Conservation (phyloP, 2,329 filamentous ascomycete genomes). For the Trichoderma sp. region DNA sequence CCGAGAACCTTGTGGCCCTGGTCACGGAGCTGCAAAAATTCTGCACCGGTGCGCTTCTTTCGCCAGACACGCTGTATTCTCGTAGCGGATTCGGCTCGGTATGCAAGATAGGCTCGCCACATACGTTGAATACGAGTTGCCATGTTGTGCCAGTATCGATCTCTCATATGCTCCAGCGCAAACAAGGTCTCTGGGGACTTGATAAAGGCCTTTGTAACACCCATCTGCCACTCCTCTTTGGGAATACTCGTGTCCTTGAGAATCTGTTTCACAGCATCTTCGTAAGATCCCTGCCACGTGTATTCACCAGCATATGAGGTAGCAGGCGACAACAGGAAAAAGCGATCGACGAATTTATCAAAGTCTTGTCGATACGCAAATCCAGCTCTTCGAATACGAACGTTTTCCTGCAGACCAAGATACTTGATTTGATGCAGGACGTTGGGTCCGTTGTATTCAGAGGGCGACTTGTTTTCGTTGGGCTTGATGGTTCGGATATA, state of each 20-base stretch:
- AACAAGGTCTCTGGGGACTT: conserved; percentile 97
- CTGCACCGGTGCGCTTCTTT: conserved; percentile 85
- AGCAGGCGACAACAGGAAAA: conserved; percentile 91
- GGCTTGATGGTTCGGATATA: conserved; percentile 99
- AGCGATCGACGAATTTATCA: conserved; percentile 96
- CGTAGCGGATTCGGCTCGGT: conserved; percentile 87
- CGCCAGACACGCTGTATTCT: conserved; percentile 96
- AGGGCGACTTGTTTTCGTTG: conserved; percentile 96
- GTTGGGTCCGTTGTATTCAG: conserved; percentile 88
- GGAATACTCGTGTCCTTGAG: conserved; percentile 96
- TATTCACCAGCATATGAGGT: conserved; percentile 97
- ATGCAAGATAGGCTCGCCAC: conserved; percentile 94
- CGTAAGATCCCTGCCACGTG: conserved; percentile 87
- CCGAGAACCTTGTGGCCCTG: conserved; percentile 80
- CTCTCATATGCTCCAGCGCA: conserved; percentile 94
- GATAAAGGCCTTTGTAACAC: conserved; percentile 95
- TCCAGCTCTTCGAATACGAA: conserved; percentile 91
- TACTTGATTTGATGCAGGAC: conserved; percentile 99
- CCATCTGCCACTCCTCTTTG: conserved; percentile 93
- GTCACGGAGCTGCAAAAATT: conserved; percentile 85
- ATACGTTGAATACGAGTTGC: conserved; percentile 95
- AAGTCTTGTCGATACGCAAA: conserved; percentile 97
- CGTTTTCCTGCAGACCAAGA: conserved; percentile 98
- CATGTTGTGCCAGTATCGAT: conserved; percentile 99
- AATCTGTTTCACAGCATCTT: conserved; percentile 87